phyloP scores from a whole-genome alignment of 306 rosid genomes.

The Quercus aquifolioides region DNA sequence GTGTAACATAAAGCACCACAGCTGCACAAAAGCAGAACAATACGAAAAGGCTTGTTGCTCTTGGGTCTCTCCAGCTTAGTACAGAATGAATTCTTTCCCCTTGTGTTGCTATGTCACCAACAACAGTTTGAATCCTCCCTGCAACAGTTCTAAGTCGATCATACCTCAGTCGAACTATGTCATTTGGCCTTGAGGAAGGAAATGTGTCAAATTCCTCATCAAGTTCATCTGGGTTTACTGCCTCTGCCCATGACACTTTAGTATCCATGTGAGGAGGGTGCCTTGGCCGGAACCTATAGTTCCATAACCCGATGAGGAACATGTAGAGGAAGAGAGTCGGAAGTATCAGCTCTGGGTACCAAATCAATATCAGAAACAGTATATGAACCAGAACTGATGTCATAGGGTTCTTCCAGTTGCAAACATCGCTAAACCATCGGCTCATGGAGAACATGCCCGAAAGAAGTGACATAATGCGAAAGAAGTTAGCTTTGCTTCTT shows the following conservation, averaged over 20 bases:
- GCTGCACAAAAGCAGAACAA: slow-evolving; percentile 68
- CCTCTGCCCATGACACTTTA: slow-evolving; percentile 87
- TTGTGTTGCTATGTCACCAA: slow-evolving; percentile 94
- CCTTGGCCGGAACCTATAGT: slow-evolving; percentile 66
- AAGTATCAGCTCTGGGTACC: slow-evolving; percentile 87
- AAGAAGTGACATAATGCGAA: slow-evolving; percentile 77
- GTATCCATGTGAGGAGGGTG: slow-evolving; percentile 91
- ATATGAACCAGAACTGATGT: slow-evolving; percentile 79
- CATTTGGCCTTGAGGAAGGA: slow-evolving; percentile 65
- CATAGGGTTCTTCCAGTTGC: slow-evolving; percentile 78
- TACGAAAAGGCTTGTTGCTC: slow-evolving; percentile 80
- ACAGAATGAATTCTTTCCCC: slow-evolving; percentile 88
- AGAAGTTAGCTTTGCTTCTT: slow-evolving; percentile 95
- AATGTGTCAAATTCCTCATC: slow-evolving; percentile 96
- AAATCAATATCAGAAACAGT: slow-evolving; percentile 66
- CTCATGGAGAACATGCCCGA: slow-evolving; percentile 56
- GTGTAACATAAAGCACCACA: slow-evolving; percentile 65
- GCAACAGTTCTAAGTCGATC: slow-evolving; percentile 90
- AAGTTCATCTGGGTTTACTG: slow-evolving; percentile 75
- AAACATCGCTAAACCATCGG: slow-evolving; percentile 74
- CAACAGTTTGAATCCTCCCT: slow-evolving; percentile 88
- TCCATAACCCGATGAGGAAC: slow-evolving; percentile 95
- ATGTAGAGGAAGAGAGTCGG: slow-evolving; percentile 88
- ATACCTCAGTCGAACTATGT: slow-evolving; percentile 77
- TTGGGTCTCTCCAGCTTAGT: slow-evolving; percentile 89